Evolutionary conservation across 345 rosid genomes (phyloP).

Genomic region (Durio zibethinus): DNA sequence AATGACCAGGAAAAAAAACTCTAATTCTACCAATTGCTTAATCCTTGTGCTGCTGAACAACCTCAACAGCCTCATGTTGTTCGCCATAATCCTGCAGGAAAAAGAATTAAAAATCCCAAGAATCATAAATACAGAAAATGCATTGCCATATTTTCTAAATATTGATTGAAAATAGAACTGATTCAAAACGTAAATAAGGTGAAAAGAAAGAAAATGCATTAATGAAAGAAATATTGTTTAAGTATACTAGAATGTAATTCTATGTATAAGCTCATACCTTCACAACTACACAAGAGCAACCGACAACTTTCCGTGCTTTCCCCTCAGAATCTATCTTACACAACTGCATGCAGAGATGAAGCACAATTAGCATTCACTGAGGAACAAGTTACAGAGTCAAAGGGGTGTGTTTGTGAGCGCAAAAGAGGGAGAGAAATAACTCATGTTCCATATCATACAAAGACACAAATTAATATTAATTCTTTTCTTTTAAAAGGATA

Average conservation of each 20-base stretch:
- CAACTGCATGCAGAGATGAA: constrained; percentile 34
- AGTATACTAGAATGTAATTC: neutral
- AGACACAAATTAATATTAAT: neutral
- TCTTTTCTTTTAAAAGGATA: neutral
- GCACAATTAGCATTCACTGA: neutral
- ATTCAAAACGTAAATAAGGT: neutral
- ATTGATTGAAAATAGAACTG: neutral
- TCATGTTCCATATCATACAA: neutral
- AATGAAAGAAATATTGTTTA: neutral
- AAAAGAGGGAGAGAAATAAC: neutral
- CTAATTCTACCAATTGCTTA: neutral
- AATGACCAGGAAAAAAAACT: neutral
- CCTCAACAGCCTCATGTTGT: constrained; percentile 1
- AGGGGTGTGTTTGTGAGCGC: neutral
- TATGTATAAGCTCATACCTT: constrained; percentile 40
- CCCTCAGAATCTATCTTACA: constrained; percentile 84
- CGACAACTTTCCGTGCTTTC: constrained; percentile 78
- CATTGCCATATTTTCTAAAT: neutral
- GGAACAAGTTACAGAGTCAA: neutral
- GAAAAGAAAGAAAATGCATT: neutral
- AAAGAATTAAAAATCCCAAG: neutral
- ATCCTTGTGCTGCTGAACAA: constrained; percentile 6
- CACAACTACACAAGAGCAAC: constrained; percentile 71
- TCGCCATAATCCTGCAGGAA: constrained; percentile 10
- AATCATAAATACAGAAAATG: neutral